Evolutionary conservation across 2,329 filamentous ascomycete genomes (phyloP), one percentile per base, ranked within the genome.

Genomic region (Aureobasidium sp.): DNA sequence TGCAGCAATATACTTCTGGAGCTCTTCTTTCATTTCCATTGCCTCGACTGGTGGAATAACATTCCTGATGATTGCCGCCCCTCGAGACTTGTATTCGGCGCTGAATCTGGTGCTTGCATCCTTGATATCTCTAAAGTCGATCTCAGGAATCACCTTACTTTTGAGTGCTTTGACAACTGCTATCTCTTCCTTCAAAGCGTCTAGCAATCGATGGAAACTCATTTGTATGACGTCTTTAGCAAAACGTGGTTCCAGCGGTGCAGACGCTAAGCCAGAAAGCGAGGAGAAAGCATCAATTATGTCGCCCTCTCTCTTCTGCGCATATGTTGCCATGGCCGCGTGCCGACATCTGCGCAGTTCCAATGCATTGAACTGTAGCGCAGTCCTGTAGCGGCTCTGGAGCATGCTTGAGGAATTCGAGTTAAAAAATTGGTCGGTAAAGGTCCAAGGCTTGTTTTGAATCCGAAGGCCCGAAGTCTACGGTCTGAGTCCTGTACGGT

Each of bases 81-180:
- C 78, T 27, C 85, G 81, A 67, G 84, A 83, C 67, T 79, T 80
- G 55, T 86, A 76, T 67, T 82, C 81, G 53, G 75, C 75, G 57
- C 77, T 78, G 70, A 89, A 89, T 1, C 78, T 75, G 25, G 79
- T 75, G 3, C 81, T 79, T 59, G 80, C 77, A 61, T 77, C 65
- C 36, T 70, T 68, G 47, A 81, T 69, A 51, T 79, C 76, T 36
- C 73, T 73, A 69, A 77, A 80, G 61, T 78, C 68, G 41, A 81
- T 79, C 61, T 77, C 72, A 0, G 78, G 78, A 14, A 81, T 72
- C 42, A 75, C 68, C 27, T 71, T 73, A 14, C 74, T 73, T 9
- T 75, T 74, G 11, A 71, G 70, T 62, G 75, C 72, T 14, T 71
- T 71, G 37, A 80, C 78, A 45, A 73, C 66, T 44, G 76, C 73